Evolutionary conservation across 2,329 filamentous ascomycete genomes (phyloP), one percentile per base, ranked within the genome.

Genomic region (Aspergillus sergii): DNA sequence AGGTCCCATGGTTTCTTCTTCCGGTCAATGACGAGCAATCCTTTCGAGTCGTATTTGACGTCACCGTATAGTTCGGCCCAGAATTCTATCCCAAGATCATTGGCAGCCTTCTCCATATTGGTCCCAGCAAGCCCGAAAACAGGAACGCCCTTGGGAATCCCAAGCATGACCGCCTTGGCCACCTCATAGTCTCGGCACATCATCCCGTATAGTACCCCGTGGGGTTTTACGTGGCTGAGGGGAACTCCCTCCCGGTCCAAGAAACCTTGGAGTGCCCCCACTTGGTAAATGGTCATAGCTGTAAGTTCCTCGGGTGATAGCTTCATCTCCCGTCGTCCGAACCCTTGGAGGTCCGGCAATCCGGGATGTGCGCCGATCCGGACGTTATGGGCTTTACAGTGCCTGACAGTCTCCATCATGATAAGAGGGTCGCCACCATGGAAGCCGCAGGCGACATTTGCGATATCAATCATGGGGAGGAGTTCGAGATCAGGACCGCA

Each of bases 341-440:
- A 90, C 10, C 88, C 88, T 75, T 87, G 82, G 26, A 89, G 80
- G 71, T 90, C 88, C n/a, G 85, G 87, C 0, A 89, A 78, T 1
- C 87, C 87, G 0, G 88, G 88, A 68, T 91, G 88, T 0, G 88
- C 88, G 9, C 88, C 88, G 7, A 86, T 77, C 57, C 80, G 81
- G 64, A 90, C 82, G 62, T 80, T 80, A 73, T 88, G 82, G 48
- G 81, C 72, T 74, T 88, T 89, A 75, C 85, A 88, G 21, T 83
- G 78, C 11, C 77, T 78, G 12, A 89, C 83, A 0, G 87, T 89
- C 61, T 86, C 79, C 55, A 83, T 77, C 87, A 90, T 90, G 59
- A 89, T 87, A n/a, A 86, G 70, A 0, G 88, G 87, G 64, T 90
- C 88, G 46, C 86, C 84, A 11, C 82, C 85, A 64, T 87, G 85